Percentiles rank a stretch among this genome's conserved stretches.
Conservation (phyloP, 2,329 filamentous ascomycete species). For the Cladophialophora exuberans region DNA sequence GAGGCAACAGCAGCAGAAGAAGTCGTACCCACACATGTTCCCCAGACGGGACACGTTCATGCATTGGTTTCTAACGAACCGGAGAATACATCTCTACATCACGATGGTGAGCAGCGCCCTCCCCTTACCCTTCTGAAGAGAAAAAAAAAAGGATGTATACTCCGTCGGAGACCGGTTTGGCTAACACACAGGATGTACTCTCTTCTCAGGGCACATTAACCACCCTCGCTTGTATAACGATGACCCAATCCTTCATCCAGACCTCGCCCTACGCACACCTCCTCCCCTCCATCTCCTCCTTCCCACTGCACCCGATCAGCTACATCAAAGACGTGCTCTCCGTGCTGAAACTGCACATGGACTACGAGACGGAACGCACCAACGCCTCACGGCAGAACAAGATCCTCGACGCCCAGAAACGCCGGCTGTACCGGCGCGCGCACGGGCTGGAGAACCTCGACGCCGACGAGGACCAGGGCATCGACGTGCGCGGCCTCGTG, state of each 20-base stretch:
- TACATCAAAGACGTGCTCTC: conserved; percentile 68
- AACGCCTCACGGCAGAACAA: conserved; percentile 72
- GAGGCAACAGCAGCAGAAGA: conserved; percentile 65
- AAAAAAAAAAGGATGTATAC: background rate
- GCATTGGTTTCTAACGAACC: conserved; percentile 81
- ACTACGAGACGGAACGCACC: conserved; percentile 69
- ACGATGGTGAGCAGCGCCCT: conserved; percentile 68
- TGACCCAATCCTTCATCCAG: conserved; percentile 39
- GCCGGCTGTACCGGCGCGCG: conserved; percentile 80
- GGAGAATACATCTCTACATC: conserved; percentile 77
- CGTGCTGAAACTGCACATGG: conserved; percentile 76
- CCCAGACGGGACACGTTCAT: conserved; percentile 79
- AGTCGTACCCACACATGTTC: conserved; percentile 86
- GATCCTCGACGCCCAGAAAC: conserved; percentile 85
- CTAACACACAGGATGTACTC: background rate
- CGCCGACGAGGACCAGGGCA: conserved; percentile 42
- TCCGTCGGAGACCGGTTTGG: background rate
- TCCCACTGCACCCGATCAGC: conserved; percentile 70
- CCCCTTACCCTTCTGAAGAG: background rate
- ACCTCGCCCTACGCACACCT: conserved; percentile 78
- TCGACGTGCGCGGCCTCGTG: conserved; percentile 33
- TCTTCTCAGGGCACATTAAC: conserved; percentile 50
- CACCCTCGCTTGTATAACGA: conserved; percentile 35
- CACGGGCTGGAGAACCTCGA: conserved; percentile 71
- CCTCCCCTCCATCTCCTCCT: conserved; percentile 70